These are phyloP conservation scores for barley (Hordeum vulgare) DNA, from an alignment of 176 grass and related monocot species.

Conservation along the genomic window MorexV3_pseudomolecules_assembly NC_058522.1:512592281-512592780, in stretches of 20 bases:
- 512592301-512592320: neutral
- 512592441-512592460: slow-evolving; percentile 40
- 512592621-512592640: slow-evolving; percentile 3
- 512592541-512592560: slow-evolving; percentile 46
- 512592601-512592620: slow-evolving; percentile 35
- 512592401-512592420: slow-evolving; percentile 61
- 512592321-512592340: neutral
- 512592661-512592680: slow-evolving; percentile 28
- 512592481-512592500: slow-evolving; percentile 15
- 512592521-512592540: neutral
- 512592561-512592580: slow-evolving; percentile 21
- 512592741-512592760: slow-evolving; percentile 80
- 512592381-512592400: slow-evolving; percentile 33
- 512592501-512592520: neutral
- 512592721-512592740: slow-evolving; percentile 82
- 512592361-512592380: slow-evolving; percentile 75
- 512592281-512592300: neutral
- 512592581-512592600: slow-evolving; percentile 28
- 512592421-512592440: slow-evolving; percentile 23
- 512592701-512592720: slow-evolving; percentile 73
- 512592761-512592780: neutral
- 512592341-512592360: slow-evolving; percentile 63
- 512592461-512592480: slow-evolving; percentile 43
- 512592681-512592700: slow-evolving; percentile 60
- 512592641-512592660: slow-evolving; percentile 20